Percentiles rank a stretch among this genome's conserved stretches.
These are phyloP conservation scores for Ascochyta fabae DNA, from an alignment of 2,329 filamentous ascomycete species.

Conservation along the genomic window DNA sequence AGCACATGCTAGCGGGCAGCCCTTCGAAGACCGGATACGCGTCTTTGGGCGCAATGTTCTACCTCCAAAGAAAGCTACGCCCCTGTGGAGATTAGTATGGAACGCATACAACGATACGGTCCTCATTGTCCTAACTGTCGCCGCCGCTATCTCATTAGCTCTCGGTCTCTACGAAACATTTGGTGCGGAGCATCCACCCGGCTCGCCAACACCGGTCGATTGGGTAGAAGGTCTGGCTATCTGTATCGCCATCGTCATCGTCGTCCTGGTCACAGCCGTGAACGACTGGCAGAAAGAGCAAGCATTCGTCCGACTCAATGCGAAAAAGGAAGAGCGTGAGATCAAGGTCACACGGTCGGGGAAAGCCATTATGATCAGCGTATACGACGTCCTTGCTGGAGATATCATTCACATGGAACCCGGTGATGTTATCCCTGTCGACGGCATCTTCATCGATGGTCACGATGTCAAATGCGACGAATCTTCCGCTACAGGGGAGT, in stretches of 20 bases:
- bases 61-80: conserved; percentile 68
- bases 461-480: conserved; percentile 74
- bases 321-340: conserved; percentile 46
- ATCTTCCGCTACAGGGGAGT: conserved; percentile 75
- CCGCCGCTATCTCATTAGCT: conserved; percentile 71
- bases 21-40: conserved; percentile 63
- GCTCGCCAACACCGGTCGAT: conserved; percentile 51
- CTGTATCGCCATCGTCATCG: conserved; percentile 47
- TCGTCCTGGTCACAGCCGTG: conserved; percentile 46
- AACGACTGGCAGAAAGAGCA: conserved; percentile 50
- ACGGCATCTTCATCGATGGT: conserved; percentile 71
- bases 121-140: conserved; percentile 71
- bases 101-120: conserved; percentile 77
- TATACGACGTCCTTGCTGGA: conserved; percentile 69
- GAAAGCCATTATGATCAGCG: conserved; percentile 64
- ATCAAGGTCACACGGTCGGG: conserved; percentile 65
- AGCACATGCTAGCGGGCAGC: conserved; percentile 25
- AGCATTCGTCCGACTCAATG: conserved; percentile 44
- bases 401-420: conserved; percentile 73
- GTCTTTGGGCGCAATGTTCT: conserved; percentile 67
- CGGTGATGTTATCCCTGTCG: conserved; percentile 72
- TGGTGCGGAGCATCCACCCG: conserved; percentile 52
- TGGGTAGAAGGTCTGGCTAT: conserved; percentile 49
- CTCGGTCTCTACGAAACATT: conserved; percentile 73
- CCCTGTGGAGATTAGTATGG: conserved; percentile 68